phyloP scores from a whole-genome alignment of 495 filamentous ascomycete genomes.

The Daldinia loculata region DNA sequence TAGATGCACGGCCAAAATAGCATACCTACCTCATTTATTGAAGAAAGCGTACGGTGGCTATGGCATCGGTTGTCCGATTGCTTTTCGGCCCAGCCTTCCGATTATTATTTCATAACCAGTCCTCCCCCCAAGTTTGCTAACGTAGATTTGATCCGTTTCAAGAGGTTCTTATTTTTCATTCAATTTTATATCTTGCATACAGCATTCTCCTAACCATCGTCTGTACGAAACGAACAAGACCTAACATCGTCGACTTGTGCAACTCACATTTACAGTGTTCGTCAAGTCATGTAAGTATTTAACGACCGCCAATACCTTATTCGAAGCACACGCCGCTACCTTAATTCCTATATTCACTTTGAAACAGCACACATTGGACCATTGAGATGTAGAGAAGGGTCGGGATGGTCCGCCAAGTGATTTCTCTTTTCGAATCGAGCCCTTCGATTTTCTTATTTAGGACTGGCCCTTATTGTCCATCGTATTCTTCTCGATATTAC shows the following conservation, averaged over 20 bases:
- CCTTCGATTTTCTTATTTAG: conserved; percentile 2
- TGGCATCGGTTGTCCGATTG: conserved; percentile 1
- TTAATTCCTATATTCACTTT: conserved; percentile 42
- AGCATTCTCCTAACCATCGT: background rate
- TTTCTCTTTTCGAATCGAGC: conserved; percentile 8
- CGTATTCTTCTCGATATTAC: conserved; percentile 28
- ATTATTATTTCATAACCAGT: conserved; percentile 30
- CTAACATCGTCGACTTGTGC: conserved; percentile 26
- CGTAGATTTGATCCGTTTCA: background rate
- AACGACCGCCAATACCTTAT: conserved; percentile 8
- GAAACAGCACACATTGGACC: conserved; percentile 40
- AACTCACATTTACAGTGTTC: background rate
- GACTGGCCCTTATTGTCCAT: background rate
- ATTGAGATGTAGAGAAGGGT: background rate
- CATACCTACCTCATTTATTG: conserved; percentile 7
- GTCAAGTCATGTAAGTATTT: conserved; percentile 8
- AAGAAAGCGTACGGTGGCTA: conserved; percentile 4
- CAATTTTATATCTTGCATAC: background rate
- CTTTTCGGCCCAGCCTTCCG: conserved; percentile 20
- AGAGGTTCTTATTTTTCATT: background rate
- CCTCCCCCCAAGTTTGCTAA: conserved; percentile 14
- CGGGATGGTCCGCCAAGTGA: conserved; percentile 16
- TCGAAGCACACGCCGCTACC: conserved; percentile 30
- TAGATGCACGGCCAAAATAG: conserved; percentile 24
- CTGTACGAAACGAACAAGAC: conserved; percentile 7